phyloP scores from a whole-genome alignment of 768 basidiomycete genomes.

The Tricholoma sp. region DNA sequence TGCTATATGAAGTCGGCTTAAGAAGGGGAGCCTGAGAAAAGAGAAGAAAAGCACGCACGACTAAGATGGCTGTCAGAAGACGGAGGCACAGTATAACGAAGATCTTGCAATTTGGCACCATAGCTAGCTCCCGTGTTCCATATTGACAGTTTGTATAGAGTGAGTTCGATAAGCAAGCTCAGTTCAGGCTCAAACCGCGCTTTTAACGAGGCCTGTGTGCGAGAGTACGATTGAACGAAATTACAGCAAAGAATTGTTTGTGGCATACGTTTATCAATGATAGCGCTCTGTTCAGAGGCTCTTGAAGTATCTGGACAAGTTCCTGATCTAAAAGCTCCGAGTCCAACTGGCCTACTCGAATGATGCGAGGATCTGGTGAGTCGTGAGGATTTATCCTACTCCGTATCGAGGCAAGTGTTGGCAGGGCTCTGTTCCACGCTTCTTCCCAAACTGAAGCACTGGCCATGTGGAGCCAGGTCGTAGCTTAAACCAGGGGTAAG shows the following conservation, averaged over 20 bases:
- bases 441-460: constrained; percentile 43
- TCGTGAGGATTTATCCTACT: constrained; percentile 28
- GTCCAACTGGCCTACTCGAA: constrained; percentile 89
- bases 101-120: constrained; percentile 77
- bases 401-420: constrained; percentile 44
- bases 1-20: constrained; percentile 30
- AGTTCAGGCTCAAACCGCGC: constrained; percentile 73
- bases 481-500: no score
- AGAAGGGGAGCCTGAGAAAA: constrained; percentile 7
- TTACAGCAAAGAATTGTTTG: neutral
- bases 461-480: constrained; percentile 11
- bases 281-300: constrained; percentile 74
- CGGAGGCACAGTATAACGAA: constrained; percentile 48
- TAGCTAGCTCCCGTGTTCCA: constrained; percentile 81
- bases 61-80: constrained; percentile 19
- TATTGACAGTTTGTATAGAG: constrained; percentile 76
- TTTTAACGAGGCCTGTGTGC: constrained; percentile 48
- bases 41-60: constrained; percentile 28
- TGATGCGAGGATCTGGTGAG: constrained; percentile 40
- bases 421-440: constrained; percentile 60
- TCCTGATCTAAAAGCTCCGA: constrained; percentile 88
- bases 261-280: constrained; percentile 58
- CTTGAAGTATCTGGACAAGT: constrained; percentile 73
- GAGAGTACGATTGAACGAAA: neutral
- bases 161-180: constrained; percentile 59